Conservation (phyloP, 371 early-diverging fungal species). For the Haplosporangium sp. region DNA sequence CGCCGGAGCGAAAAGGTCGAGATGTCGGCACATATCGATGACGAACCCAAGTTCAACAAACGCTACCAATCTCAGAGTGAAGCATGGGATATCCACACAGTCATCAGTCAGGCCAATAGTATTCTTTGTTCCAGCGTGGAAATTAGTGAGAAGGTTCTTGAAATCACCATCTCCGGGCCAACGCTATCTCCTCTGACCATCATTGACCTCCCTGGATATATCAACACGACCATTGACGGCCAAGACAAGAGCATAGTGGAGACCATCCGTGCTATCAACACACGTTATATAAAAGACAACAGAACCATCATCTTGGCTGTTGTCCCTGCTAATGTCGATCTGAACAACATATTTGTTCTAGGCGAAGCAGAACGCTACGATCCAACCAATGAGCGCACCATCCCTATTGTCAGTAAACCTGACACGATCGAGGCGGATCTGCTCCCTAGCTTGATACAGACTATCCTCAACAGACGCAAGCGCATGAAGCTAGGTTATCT, state of each 20-base stretch:
- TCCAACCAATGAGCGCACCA: slow-evolving; percentile 33
- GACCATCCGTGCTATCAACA: slow-evolving; percentile 39
- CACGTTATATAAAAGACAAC: slow-evolving; percentile 39
- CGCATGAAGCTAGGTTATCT: slow-evolving; percentile 41
- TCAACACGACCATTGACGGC: slow-evolving; percentile 47
- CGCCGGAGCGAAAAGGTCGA: slow-evolving; percentile 12
- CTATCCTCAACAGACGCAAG: slow-evolving; percentile 41
- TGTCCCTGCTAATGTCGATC: slow-evolving; percentile 86
- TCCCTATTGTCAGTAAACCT: slow-evolving; percentile 45
- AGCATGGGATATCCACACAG: slow-evolving; percentile 7
- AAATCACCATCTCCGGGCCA: slow-evolving; percentile 42
- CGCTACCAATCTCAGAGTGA: not conserved
- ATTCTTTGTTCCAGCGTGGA: slow-evolving; percentile 27
- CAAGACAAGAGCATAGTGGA: slow-evolving; percentile 32
- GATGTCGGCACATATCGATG: slow-evolving; percentile 39
- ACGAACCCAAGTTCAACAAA: slow-evolving; percentile 30
- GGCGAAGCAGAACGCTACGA: slow-evolving; percentile 42
- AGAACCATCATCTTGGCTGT: slow-evolving; percentile 87
- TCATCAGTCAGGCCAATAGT: slow-evolving; percentile 23
- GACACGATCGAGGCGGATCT: slow-evolving; percentile 35
- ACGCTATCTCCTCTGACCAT: slow-evolving; percentile 40
- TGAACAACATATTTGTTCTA: slow-evolving; percentile 76
- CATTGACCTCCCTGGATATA: slow-evolving; percentile 41
- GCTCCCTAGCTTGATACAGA: slow-evolving; percentile 32
- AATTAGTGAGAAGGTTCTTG: slow-evolving; percentile 48